These are phyloP conservation scores for Leccinum uliginosum DNA, from an alignment of 768 basidiomycete genomes.

Conservation along the genomic window DNA sequence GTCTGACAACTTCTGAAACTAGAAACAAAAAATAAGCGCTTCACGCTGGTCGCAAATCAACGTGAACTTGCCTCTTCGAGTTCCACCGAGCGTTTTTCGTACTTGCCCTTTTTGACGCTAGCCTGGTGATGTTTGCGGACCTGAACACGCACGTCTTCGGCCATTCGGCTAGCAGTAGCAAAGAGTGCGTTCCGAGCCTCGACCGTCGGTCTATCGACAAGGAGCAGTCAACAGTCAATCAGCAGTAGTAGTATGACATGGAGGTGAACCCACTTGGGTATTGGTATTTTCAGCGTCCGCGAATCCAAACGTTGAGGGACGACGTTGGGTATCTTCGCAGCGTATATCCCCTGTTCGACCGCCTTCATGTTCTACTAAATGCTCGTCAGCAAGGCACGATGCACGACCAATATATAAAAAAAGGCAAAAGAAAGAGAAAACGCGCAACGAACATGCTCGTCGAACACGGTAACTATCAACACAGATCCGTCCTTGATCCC, in stretches of 20 bases:
- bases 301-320: slow-evolving; percentile 67
- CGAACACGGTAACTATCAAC: slow-evolving; percentile 71
- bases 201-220: slow-evolving; percentile 59
- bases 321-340: slow-evolving; percentile 68
- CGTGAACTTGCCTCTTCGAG: slow-evolving; percentile 48
- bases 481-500: slow-evolving; percentile 76
- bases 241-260: not conserved
- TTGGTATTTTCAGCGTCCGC: slow-evolving; percentile 72
- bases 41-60: not conserved
- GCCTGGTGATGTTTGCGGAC: slow-evolving; percentile 67
- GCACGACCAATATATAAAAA: not conserved
- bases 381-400: slow-evolving; percentile 8
- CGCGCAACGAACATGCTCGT: slow-evolving; percentile 58
- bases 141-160: slow-evolving; percentile 73
- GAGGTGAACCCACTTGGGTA: slow-evolving; percentile 58
- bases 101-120: slow-evolving; percentile 66
- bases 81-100: slow-evolving; percentile 63
- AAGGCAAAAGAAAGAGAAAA: slow-evolving; percentile 5
- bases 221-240: not conserved
- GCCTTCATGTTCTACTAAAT: slow-evolving; percentile 65
- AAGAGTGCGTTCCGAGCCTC: slow-evolving; percentile 61
- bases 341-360: slow-evolving; percentile 71
- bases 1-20: slow-evolving; percentile 78
- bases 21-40: not conserved
- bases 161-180: slow-evolving; percentile 52